Percentiles rank a stretch among this genome's conserved stretches.
These are phyloP conservation scores for Linum usitatissimum DNA, from an alignment of 345 rosid species.

Conservation along the genomic window DNA sequence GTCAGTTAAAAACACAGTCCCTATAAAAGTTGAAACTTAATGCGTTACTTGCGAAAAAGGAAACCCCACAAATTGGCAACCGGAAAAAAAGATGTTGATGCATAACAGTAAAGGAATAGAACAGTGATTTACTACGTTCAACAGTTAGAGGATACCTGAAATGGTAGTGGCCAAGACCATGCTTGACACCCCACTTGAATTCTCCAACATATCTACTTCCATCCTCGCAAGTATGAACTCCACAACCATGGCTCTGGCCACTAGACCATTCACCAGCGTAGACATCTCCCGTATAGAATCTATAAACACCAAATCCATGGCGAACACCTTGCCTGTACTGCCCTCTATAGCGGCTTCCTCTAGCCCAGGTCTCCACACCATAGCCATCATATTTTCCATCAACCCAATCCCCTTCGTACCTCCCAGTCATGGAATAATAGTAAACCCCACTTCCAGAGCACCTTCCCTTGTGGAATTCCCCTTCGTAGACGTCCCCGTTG, in stretches of 20 bases:
- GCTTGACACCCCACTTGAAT: constrained; percentile 95
- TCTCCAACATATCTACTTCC: constrained; percentile 90
- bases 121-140: neutral
- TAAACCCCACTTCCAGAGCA: constrained; percentile 85
- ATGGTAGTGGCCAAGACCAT: constrained; percentile 89
- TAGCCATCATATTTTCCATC: constrained; percentile 85
- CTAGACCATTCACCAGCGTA: constrained; percentile 95
- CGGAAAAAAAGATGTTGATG: neutral
- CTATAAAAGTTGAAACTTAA: neutral
- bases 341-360: constrained; percentile 87
- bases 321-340: constrained; percentile 80
- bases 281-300: constrained; percentile 90
- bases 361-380: constrained; percentile 95
- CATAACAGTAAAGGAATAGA: neutral
- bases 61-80: neutral
- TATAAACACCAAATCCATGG: constrained; percentile 77
- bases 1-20: neutral
- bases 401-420: constrained; percentile 89
- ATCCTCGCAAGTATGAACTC: constrained; percentile 91
- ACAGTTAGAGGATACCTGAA: constrained; percentile 45
- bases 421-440: constrained; percentile 84
- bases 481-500: constrained; percentile 89
- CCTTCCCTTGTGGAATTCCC: constrained; percentile 80
- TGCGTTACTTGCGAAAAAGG: neutral
- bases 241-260: constrained; percentile 96